These are phyloP conservation scores for peach (Prunus persica) DNA, from an alignment of 306 rosid genomes.

Conservation along the genomic window DNA sequence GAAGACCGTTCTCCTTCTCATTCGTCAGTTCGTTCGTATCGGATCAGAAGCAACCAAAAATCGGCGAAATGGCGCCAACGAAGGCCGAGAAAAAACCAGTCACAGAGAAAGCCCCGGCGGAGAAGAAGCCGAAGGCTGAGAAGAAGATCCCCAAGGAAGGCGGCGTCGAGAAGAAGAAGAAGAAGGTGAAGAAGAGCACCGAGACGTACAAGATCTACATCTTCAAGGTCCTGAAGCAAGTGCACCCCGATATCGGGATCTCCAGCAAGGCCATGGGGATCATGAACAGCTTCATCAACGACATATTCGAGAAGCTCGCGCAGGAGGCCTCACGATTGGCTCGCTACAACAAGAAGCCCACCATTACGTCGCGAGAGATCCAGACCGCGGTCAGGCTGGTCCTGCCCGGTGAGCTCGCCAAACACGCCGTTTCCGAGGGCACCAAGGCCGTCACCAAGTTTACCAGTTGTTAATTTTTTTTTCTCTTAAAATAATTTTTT, in stretches of 20 bases:
- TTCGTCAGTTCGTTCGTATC: background rate
- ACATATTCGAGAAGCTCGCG: conserved; percentile 75
- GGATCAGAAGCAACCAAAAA: background rate
- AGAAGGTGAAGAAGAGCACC: conserved; percentile 56
- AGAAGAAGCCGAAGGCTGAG: conserved; percentile 68
- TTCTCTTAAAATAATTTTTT: too few relatives aligned
- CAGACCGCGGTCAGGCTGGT: conserved; percentile 77
- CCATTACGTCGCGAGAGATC: conserved; percentile 68
- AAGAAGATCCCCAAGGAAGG: conserved; percentile 76
- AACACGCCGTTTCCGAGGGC: conserved; percentile 79
- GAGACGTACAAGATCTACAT: conserved; percentile 83
- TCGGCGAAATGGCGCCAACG: conserved; percentile 52
- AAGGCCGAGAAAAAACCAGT: conserved; percentile 75
- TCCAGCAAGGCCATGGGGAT: conserved; percentile 88
- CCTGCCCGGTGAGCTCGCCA: conserved; percentile 72
- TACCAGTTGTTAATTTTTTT: conserved; percentile 49
- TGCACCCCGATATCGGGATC: conserved; percentile 72
- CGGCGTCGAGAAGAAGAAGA: conserved; percentile 60
- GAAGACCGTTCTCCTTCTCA: background rate
- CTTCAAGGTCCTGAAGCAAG: conserved; percentile 79
- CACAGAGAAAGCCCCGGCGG: conserved; percentile 56
- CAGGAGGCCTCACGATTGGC: conserved; percentile 69
- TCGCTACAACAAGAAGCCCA: conserved; percentile 69
- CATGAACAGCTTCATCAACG: conserved; percentile 78
- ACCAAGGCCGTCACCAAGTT: conserved; percentile 79